Percentiles rank a stretch among this genome's conserved stretches.
Evolutionary conservation across 2,329 filamentous ascomycete species (phyloP).

Genomic region (Helotiales sp.): DNA sequence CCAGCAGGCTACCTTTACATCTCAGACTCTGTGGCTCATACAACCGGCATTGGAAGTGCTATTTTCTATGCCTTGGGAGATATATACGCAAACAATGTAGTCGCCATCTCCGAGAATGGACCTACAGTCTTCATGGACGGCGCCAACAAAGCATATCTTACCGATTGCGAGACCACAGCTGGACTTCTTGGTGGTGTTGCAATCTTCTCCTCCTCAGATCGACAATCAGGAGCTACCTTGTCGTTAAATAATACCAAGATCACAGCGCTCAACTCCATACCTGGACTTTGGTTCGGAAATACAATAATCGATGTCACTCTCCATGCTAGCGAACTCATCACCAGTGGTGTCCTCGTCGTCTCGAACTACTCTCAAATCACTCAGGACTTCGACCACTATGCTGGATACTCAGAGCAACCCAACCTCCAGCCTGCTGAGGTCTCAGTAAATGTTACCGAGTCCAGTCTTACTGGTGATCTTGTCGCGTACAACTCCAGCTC

Average conservation of each 20-base stretch:
- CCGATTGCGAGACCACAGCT: conserved; percentile 26
- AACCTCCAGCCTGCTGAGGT: conserved; percentile 32
- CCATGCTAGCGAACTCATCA: conserved; percentile 21
- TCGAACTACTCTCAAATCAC: conserved; percentile 34
- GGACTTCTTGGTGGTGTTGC: conserved; percentile 34
- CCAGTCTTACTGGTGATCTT: conserved; percentile 32
- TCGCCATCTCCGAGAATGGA: conserved; percentile 27
- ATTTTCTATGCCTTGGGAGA: conserved; percentile 35
- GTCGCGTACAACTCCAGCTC: conserved; percentile 35
- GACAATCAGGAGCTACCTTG: conserved; percentile 24
- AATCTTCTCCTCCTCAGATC: conserved; percentile 23
- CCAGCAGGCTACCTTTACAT: conserved; percentile 34
- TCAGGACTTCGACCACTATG: conserved; percentile 38
- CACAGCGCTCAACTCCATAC: conserved; percentile 24
- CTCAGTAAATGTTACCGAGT: conserved; percentile 29
- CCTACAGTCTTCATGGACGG: conserved; percentile 34
- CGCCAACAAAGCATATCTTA: conserved; percentile 26
- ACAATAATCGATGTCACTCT: conserved; percentile 23
- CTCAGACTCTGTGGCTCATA: conserved; percentile 32
- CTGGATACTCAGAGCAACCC: conserved; percentile 31
- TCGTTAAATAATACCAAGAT: conserved; percentile 29
- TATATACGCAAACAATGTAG: conserved; percentile 32
- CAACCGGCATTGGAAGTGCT: conserved; percentile 35
- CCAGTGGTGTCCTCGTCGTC: conserved; percentile 28
- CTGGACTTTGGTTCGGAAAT: conserved; percentile 38